phyloP scores from a whole-genome alignment of 495 filamentous ascomycete species.

The Chaetomium tenue region DNA sequence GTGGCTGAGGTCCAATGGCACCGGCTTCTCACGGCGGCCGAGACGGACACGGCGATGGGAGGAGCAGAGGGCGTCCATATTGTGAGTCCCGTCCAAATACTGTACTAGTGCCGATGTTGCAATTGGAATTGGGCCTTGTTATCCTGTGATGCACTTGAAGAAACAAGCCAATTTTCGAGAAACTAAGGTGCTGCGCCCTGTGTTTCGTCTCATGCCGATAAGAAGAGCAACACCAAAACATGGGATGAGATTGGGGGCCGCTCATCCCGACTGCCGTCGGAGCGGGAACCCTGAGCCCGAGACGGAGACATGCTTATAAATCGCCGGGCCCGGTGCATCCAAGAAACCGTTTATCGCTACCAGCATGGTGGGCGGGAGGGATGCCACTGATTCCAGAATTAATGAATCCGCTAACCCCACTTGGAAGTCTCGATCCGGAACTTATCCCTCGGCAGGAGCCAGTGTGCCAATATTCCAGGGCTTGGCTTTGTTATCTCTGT shows the following conservation, averaged over 20 bases:
- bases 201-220: neutral
- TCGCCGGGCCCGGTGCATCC: neutral
- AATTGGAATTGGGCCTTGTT: neutral
- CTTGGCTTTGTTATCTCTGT: too few species aligned
- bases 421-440: neutral
- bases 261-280: too few species aligned
- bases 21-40: slow-evolving; percentile 31
- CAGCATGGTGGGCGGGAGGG: too few species aligned
- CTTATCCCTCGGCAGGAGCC: neutral
- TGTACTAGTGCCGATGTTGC: neutral
- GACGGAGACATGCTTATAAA: slow-evolving; percentile 10
- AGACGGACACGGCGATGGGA: neutral
- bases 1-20: slow-evolving; percentile 73
- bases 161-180: neutral
- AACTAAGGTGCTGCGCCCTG: neutral
- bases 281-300: neutral
- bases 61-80: neutral
- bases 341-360: neutral
- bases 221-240: neutral
- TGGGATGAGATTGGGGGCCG: neutral
- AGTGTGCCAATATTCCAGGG: neutral
- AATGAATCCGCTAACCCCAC: slow-evolving; percentile 3
- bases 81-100: neutral
- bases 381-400: neutral
- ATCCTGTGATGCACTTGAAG: neutral